Evolutionary conservation across 805 yeast genomes (phyloP).

Genomic region (Starmerella kuoi): DNA sequence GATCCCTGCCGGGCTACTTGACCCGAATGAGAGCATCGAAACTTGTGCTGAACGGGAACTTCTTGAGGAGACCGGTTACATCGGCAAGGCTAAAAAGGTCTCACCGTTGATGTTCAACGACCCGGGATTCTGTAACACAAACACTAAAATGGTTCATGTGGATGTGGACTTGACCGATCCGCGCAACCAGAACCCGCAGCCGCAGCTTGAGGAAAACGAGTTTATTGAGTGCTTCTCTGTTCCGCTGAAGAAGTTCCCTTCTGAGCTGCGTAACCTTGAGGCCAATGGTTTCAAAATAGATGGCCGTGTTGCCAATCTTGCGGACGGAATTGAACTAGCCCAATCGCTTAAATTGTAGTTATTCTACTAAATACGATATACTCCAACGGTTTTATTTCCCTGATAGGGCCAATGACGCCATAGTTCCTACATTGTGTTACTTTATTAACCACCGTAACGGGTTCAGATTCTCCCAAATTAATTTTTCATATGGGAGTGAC

Average conservation of each 20-base stretch:
- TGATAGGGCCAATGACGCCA: no score
- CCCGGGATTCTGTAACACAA: slow-evolving; percentile 87
- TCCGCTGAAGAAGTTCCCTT: slow-evolving; percentile 48
- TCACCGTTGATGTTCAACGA: slow-evolving; percentile 52
- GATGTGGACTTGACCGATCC: slow-evolving; percentile 57
- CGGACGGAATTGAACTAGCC: slow-evolving; percentile 64
- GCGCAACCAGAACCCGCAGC: slow-evolving; percentile 45
- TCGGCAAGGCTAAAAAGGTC: slow-evolving; percentile 44
- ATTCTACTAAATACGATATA: not conserved
- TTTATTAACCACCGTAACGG: no score
- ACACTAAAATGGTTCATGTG: slow-evolving; percentile 64
- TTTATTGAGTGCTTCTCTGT: slow-evolving; percentile 74
- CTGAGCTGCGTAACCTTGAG: slow-evolving; percentile 40
- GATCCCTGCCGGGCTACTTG: slow-evolving; percentile 90
- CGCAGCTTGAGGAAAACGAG: slow-evolving; percentile 76
- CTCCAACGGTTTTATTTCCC: not conserved
- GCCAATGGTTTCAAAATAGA: slow-evolving; percentile 66
- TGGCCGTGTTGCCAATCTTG: slow-evolving; percentile 76
- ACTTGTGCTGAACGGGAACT: slow-evolving; percentile 79
- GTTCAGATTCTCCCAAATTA: no score
- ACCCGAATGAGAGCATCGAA: slow-evolving; percentile 65
- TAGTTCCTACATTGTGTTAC: no score
- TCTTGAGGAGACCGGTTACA: slow-evolving; percentile 84
- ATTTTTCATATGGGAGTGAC: slow-evolving; percentile 6
- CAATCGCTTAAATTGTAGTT: slow-evolving; percentile 15